phyloP scores from a whole-genome alignment of 805 yeast species.

The Cyberlindnera petersonii region DNA sequence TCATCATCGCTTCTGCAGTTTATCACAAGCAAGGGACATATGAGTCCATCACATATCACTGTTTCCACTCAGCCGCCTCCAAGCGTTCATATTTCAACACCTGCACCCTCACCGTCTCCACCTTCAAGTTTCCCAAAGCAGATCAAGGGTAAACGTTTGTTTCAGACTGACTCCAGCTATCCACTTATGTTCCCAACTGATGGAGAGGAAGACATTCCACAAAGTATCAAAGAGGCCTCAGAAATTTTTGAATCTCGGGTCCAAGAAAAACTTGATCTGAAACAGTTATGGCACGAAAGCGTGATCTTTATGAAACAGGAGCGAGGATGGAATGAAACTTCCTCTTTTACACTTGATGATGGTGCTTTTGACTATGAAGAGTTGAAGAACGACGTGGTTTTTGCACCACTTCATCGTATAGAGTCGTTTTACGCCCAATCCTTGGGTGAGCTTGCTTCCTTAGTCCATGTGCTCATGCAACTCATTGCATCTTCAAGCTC shows the following conservation, averaged over 20 bases:
- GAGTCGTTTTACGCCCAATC: slow-evolving; percentile 55
- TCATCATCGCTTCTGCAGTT: slow-evolving; percentile 51
- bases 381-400: slow-evolving; percentile 12
- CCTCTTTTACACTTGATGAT: slow-evolving; percentile 2
- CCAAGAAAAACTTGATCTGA: slow-evolving; percentile 60
- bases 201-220: slow-evolving; percentile 47
- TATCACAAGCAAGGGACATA: slow-evolving; percentile 50
- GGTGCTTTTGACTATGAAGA: slow-evolving; percentile 32
- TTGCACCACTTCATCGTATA: slow-evolving; percentile 44
- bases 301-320: slow-evolving; percentile 71
- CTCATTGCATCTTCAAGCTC: slow-evolving; percentile 40
- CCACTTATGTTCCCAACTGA: slow-evolving; percentile 62
- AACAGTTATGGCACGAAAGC: slow-evolving; percentile 70
- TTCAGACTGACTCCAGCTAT: slow-evolving; percentile 61
- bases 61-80: slow-evolving; percentile 44
- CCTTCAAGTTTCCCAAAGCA: slow-evolving; percentile 32
- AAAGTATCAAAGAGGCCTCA: slow-evolving; percentile 76
- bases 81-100: slow-evolving; percentile 74
- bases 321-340: slow-evolving; percentile 48
- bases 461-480: slow-evolving; percentile 61
- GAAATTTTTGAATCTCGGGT: slow-evolving; percentile 59
- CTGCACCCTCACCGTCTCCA: slow-evolving; percentile 76
- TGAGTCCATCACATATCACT: background rate
- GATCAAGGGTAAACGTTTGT: slow-evolving; percentile 45
- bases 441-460: slow-evolving; percentile 55